Evolutionary conservation across 202 grass and related monocot species (phyloP), one percentile per base, ranked within the genome.

Genomic region (Alloteropsis angusta): DNA sequence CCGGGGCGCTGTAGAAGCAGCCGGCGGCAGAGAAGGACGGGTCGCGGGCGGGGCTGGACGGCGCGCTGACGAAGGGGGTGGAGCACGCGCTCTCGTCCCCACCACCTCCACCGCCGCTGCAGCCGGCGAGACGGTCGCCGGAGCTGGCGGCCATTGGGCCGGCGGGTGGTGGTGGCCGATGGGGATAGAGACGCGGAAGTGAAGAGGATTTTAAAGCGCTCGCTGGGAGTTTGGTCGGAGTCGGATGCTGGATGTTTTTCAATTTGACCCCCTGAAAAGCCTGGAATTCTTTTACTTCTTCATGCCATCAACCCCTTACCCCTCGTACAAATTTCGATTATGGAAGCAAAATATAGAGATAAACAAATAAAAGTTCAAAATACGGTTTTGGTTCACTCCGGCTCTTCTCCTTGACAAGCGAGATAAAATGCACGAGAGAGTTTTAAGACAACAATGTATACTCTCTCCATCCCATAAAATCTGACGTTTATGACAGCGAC

Each of bases 11-110:
- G 84, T 77, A 84, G 66, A 72, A 85, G 72, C 60, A 85, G 10
- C 75, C 64, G 26, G 48, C 39, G 1, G 45, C 30, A 35, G 54
- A 17, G 60, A 69, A 71, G 2, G 66, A 28, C n/a, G 50, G 50
- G 76, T 83, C 85, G 13, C 78, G 67, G 38, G 67, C 38, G 11
- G 89, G 89, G 68, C 78, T 75, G 16, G 85, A 82, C 9, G 74
- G 82, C 30, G 89, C 78, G 61, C 88, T 91, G 21, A 87, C 74
- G 48, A 85, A 91, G 13, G 89, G 85, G 23, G 82, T 91, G 60
- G 89, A 85, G 73, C 85, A 85, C 19, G 77, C 60, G 60, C 88
- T 85, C 0, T 69, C 65, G 18, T 30, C 45, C 0, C 32, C 61
- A 1, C 30, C 23, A 0, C 4, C 52, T 14, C 18, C 14, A 0